Conservation (phyloP, 345 rosid genomes). For the Geranium brycei region DNA sequence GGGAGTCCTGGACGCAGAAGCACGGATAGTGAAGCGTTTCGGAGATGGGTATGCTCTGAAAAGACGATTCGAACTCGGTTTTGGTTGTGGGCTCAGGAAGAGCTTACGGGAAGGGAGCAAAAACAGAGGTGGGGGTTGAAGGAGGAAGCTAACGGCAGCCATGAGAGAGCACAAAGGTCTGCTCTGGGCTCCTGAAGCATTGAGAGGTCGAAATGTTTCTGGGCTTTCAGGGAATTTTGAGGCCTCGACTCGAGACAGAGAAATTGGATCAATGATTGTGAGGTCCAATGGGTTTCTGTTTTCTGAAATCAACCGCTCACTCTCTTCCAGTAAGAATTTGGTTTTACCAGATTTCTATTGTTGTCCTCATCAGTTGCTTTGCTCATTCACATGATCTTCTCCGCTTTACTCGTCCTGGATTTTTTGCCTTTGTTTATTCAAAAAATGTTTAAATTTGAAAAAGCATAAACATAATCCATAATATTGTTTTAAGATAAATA, state of each 20-base stretch:
- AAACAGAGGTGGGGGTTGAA: conserved; percentile 11
- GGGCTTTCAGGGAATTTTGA: not conserved
- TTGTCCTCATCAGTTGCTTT: not conserved
- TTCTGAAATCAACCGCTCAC: too few species aligned
- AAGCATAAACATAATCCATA: too few species aligned
- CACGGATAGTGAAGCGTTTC: conserved; percentile 7
- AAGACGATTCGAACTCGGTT: conserved; percentile 7
- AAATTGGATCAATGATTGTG: not conserved
- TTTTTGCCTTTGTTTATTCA: too few species aligned
- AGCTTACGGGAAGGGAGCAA: conserved; percentile 20
- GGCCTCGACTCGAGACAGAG: not conserved
- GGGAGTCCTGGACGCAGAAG: conserved; percentile 5
- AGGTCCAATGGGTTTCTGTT: not conserved
- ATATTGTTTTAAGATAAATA: too few species aligned
- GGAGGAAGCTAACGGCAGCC: conserved; percentile 32
- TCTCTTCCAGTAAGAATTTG: too few species aligned
- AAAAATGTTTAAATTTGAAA: too few species aligned
- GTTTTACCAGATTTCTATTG: too few species aligned
- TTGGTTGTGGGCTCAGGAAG: conserved; percentile 11
- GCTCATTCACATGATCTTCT: not conserved
- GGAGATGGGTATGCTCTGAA: conserved; percentile 11
- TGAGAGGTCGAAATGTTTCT: not conserved
- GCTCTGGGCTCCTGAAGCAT: conserved; percentile 13
- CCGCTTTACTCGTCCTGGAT: not conserved
- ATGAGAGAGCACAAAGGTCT: conserved; percentile 16